Percentiles rank a stretch among this genome's conserved stretches.
These are phyloP conservation scores for Dendrocalamus sinicus DNA, from an alignment of 176 grass and related monocot genomes.

Conservation along the genomic window DNA sequence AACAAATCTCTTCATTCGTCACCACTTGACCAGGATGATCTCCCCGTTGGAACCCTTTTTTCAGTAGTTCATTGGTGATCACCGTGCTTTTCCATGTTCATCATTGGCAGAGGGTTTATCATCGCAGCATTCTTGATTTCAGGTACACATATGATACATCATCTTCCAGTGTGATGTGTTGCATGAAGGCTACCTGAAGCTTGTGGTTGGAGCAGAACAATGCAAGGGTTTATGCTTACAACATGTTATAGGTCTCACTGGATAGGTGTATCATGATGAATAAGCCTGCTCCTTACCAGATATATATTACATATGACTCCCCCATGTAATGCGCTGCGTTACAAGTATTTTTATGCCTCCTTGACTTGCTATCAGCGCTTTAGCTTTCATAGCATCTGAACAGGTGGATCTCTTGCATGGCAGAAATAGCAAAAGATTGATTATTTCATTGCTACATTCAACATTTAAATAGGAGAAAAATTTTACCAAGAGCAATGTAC, in stretches of 20 bases:
- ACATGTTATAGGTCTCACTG: neutral
- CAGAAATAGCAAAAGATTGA: neutral
- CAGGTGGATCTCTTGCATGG: neutral
- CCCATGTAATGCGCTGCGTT: neutral
- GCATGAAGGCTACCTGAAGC: neutral
- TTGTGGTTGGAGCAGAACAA: neutral
- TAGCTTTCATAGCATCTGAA: neutral
- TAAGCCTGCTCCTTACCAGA: slow-evolving; percentile 30
- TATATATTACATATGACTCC: neutral
- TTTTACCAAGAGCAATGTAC: neutral
- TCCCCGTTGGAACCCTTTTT: neutral
- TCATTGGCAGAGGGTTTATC: neutral
- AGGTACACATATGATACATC: neutral
- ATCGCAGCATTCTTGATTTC: neutral
- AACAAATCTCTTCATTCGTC: neutral
- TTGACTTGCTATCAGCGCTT: neutral
- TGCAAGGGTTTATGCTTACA: neutral
- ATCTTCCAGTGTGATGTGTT: slow-evolving; percentile 18
- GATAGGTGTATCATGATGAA: slow-evolving; percentile 10
- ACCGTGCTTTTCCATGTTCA: neutral
- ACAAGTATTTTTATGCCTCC: neutral
- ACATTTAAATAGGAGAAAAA: neutral
- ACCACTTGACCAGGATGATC: neutral
- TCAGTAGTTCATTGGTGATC: neutral
- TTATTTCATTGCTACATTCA: neutral